Conservation (phyloP, 1,284 basidiomycete genomes). For the Meira miltonrushii region DNA sequence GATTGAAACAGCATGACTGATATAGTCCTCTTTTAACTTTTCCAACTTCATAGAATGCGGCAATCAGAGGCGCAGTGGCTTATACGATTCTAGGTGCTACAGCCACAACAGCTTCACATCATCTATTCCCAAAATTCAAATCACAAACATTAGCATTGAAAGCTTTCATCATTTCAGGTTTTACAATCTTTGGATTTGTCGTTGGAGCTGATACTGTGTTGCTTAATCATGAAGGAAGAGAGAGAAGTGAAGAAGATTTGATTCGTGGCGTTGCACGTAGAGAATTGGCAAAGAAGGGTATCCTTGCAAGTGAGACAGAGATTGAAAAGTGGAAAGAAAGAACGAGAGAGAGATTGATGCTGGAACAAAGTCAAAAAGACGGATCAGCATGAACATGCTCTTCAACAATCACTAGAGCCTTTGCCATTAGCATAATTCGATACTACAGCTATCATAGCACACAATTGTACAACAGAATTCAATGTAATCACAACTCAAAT, state of each 20-base stretch:
- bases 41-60: slow-evolving; percentile 25
- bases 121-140: slow-evolving; percentile 40
- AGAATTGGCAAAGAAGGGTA: slow-evolving; percentile 37
- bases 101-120: slow-evolving; percentile 31
- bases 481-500: too few species aligned
- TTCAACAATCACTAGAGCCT: too few species aligned
- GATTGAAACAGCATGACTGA: neutral
- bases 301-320: slow-evolving; percentile 40
- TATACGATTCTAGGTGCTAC: slow-evolving; percentile 34
- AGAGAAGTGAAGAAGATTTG: slow-evolving; percentile 38
- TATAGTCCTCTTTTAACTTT: neutral
- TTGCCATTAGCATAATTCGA: too few species aligned
- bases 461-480: too few species aligned
- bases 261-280: slow-evolving; percentile 29
- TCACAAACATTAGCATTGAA: slow-evolving; percentile 42
- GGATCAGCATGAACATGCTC: neutral
- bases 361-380: slow-evolving; percentile 23
- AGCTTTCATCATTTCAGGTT: slow-evolving; percentile 35
- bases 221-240: slow-evolving; percentile 34
- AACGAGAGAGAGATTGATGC: slow-evolving; percentile 20
- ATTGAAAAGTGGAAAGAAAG: slow-evolving; percentile 46
- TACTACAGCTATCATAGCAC: too few species aligned
- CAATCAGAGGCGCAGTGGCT: slow-evolving; percentile 30
- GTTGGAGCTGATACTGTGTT: slow-evolving; percentile 42
- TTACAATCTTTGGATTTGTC: slow-evolving; percentile 44